A percentile compares a stretch with the other conserved stretches of the same genome.
Conservation (phyloP, 2,329 filamentous ascomycete species). For the Juglanconis oblonga region DNA sequence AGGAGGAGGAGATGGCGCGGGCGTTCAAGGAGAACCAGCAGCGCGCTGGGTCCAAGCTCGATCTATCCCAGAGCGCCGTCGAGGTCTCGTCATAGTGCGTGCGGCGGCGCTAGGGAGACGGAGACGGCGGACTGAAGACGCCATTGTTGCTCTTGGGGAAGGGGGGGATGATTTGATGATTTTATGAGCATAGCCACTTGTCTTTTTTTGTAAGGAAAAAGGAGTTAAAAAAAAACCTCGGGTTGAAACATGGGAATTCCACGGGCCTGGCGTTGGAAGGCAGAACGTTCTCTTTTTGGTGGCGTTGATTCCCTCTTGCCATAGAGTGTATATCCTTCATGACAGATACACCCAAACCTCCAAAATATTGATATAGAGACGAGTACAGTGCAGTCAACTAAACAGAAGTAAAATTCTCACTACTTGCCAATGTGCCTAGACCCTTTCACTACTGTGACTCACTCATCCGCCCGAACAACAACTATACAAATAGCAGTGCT, state of each 20-base stretch:
- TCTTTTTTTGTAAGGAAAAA: background rate
- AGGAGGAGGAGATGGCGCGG: constrained; percentile 19
- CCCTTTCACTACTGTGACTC: background rate
- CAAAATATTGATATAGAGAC: constrained; percentile 1
- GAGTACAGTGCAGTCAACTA: constrained; percentile 4
- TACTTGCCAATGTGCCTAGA: constrained; percentile 9
- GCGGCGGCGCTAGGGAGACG: background rate
- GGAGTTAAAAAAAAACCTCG: background rate
- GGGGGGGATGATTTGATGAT: constrained; percentile 9
- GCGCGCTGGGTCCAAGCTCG: constrained; percentile 14
- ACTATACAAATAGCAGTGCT: background rate
- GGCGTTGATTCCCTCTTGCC: constrained; percentile 15
- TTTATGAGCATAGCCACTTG: constrained; percentile 16
- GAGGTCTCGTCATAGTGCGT: constrained; percentile 14
- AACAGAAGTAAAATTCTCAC: constrained; percentile 8
- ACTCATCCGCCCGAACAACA: background rate
- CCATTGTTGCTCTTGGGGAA: background rate
- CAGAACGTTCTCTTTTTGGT: background rate
- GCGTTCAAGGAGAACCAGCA: constrained; percentile 17
- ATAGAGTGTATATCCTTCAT: background rate
- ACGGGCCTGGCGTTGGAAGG: constrained; percentile 16
- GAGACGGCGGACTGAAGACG: no score
- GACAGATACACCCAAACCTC: no score
- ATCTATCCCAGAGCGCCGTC: constrained; percentile 7
- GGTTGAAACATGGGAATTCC: background rate